Base-by-base conservation (phyloP, 495 filamentous ascomycete genomes). In the Penicillium odoratum region DNA sequence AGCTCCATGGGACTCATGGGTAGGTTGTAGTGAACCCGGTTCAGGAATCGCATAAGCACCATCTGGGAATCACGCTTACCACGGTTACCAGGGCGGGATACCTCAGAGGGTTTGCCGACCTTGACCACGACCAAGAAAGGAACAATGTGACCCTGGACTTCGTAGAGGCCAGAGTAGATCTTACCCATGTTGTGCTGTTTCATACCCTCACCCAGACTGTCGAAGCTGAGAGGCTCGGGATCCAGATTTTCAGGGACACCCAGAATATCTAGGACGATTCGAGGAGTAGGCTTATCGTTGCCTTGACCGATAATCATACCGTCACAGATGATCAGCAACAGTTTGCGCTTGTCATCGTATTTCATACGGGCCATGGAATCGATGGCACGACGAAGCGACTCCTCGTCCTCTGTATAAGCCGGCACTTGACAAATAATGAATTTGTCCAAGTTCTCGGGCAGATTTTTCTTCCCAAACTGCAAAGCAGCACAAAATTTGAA, bases 151-250 rank as follows among this genome's bases (percentile, higher is more conserved):
- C 94, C 94, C 66, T 97, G 91, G 16, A 96, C 92, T 72, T 99
- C 94, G 72, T 98, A 99, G 44, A 99, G 78, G 61, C 94, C 94
- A 34, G 93, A 97, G 78, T 98, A 99, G 49, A 97, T 84, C 70
- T 99, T 99, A 65, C 88, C 95, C 92, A 97, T 97, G 70, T 99
- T 99, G 79, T 97, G 95, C 72, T 96, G 94, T 72, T 92, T 96
- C 78, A 89, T 86, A 64, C 94, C 95, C 74, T 98, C 93, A 51
- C 94, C 94, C 45, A 99, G 80, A 69, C 90, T 94, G 70, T 99
- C 93, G 67, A 98, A 99, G 81, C 92, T 96, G 48, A 99, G 80
- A 3, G 94, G 92, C 70, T 97, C 93, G n/a, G 94, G 94, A 67
- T 99, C 94, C 3, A 97, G 88, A 15, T 85, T 88, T 59, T 97